These are phyloP conservation scores for Triticum urartu DNA, from an alignment of 176 grass and related monocot species.

Conservation along the genomic window DNA sequence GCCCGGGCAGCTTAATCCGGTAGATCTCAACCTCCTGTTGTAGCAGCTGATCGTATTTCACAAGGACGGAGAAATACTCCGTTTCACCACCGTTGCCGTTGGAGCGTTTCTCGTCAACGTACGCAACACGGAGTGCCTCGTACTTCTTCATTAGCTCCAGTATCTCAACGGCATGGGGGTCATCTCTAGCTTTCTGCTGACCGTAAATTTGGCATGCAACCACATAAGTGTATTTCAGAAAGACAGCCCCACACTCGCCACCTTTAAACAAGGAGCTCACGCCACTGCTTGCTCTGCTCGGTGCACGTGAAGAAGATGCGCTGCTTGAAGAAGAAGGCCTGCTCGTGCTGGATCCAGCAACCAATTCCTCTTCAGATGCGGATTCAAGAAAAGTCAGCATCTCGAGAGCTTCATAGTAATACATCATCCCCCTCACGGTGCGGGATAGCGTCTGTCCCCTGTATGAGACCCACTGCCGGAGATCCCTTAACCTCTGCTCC, in stretches of 20 bases:
- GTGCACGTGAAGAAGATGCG: no score
- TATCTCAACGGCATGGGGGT: conserved; percentile 72
- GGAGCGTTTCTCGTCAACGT: conserved; percentile 80
- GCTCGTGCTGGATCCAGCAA: no score
- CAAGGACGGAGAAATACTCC: conserved; percentile 81
- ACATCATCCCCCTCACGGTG: conserved; percentile 94
- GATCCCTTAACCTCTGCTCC: conserved; percentile 52
- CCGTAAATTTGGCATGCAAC: conserved; percentile 96
- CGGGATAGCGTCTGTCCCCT: conserved; percentile 86
- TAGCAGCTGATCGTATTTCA: conserved; percentile 72
- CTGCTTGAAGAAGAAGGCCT: conserved; percentile 49
- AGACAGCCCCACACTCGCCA: conserved; percentile 66
- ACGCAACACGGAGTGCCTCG: conserved; percentile 82
- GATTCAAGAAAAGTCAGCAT: conserved; percentile 88
- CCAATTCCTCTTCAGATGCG: conserved; percentile 72
- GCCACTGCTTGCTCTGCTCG: conserved; percentile 66
- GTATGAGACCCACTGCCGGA: conserved; percentile 88
- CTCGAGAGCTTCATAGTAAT: conserved; percentile 92
- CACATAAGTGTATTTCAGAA: conserved; percentile 31
- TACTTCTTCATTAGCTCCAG: conserved; percentile 89
- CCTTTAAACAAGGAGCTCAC: conserved; percentile 87
- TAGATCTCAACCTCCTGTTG: conserved; percentile 88
- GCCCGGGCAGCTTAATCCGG: conserved; percentile 73
- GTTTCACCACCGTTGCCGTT: conserved; percentile 41
- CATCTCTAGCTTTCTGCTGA: conserved; percentile 76